phyloP scores from a whole-genome alignment of 2,329 filamentous ascomycete genomes.

The Colletotrichum sp. region DNA sequence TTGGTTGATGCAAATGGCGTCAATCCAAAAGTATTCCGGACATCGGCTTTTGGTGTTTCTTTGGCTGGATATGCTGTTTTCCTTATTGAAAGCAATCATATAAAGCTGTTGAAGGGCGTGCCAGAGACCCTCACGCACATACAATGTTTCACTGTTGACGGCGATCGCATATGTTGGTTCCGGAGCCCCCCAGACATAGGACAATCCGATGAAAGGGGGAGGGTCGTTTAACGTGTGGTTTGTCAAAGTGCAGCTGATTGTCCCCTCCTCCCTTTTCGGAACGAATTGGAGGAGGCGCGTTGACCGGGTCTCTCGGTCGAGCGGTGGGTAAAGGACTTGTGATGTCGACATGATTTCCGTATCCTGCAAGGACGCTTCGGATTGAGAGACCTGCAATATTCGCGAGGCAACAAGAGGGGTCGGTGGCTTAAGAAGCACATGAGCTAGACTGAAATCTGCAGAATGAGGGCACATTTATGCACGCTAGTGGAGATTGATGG shows the following conservation, averaged over 20 bases:
- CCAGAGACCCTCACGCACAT: not conserved
- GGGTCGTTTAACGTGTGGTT: not conserved
- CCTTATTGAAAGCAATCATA: not conserved
- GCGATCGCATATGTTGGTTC: not conserved
- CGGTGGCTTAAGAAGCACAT: not conserved
- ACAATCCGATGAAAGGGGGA: constrained; percentile 26
- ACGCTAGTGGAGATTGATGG: not conserved
- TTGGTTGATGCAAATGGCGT: constrained; percentile 46
- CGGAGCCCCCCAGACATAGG: constrained; percentile 27
- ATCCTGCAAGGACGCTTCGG: fast-evolving
- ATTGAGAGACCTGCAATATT: not conserved
- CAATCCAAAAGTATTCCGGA: constrained; percentile 35
- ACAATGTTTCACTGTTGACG: not conserved
- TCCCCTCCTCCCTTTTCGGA: not conserved
- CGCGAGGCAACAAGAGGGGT: not conserved
- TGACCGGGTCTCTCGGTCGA: not conserved
- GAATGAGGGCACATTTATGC: not conserved
- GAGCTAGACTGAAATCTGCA: not conserved
- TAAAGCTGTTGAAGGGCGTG: not conserved
- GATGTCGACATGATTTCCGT: not conserved
- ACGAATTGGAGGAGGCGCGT: not conserved
- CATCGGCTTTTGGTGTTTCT: not conserved
- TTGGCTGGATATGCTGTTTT: not conserved
- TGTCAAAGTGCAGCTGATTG: not conserved
- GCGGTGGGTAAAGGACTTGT: not conserved